Conservation (phyloP, 2,329 filamentous ascomycete species). For the Cryphonectria carpinicola region DNA sequence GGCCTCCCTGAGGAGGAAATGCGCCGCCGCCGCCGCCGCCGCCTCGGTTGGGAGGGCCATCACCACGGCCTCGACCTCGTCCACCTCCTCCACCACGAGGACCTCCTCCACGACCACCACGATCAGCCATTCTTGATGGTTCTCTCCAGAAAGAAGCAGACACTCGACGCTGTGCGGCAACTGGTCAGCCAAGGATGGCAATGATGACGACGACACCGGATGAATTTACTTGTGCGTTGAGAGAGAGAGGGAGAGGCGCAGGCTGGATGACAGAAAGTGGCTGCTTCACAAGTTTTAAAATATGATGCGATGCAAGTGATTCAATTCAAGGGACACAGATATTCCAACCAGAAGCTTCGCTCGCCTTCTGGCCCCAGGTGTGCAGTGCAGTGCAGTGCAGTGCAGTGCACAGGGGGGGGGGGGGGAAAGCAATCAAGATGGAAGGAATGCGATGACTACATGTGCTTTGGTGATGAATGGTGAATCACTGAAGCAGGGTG, state of each 20-base stretch:
- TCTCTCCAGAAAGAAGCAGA: background rate
- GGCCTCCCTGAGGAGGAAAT: slow-evolving; percentile 13
- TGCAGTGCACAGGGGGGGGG: no score
- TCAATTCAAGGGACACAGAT: background rate
- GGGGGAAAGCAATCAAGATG: background rate
- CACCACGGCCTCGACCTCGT: background rate
- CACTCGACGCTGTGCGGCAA: background rate
- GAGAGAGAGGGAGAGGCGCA: background rate
- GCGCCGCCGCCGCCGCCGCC: slow-evolving; percentile 9
- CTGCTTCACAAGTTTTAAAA: background rate
- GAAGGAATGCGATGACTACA: background rate
- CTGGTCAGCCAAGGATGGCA: background rate
- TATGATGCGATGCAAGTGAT: no score
- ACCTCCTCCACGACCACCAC: background rate
- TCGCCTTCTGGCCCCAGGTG: background rate
- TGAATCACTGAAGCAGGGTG: no score
- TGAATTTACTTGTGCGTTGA: background rate
- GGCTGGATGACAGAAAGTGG: background rate
- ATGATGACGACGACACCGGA: background rate
- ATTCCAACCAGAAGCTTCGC: background rate
- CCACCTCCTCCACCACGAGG: slow-evolving; percentile 5
- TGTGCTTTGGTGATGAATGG: no score
- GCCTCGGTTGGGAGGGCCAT: background rate
- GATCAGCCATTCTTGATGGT: slow-evolving; percentile 1
- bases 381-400: background rate